These are phyloP conservation scores for Annulohypoxylon truncatum DNA, from an alignment of 2,329 filamentous ascomycete species.

Conservation along the genomic window DNA sequence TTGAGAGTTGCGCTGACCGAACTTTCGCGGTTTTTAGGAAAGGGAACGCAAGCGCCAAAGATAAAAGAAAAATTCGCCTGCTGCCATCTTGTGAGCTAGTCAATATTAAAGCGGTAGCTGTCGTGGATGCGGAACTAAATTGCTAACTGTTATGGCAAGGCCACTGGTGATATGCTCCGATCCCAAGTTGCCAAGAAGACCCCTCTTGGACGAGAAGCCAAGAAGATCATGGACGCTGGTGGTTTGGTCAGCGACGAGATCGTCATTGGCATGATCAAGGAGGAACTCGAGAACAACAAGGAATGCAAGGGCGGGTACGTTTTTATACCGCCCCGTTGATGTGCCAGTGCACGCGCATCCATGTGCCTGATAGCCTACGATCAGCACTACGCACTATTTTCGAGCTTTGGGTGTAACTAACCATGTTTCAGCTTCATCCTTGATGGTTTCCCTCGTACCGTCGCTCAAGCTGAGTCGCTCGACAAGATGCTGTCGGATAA, in stretches of 20 bases:
- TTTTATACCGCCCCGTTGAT: slow-evolving; percentile 11
- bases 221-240: slow-evolving; percentile 99
- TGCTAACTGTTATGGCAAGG: slow-evolving; percentile 63
- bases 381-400: neutral
- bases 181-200: slow-evolving; percentile 99
- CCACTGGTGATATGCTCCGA: slow-evolving; percentile 98
- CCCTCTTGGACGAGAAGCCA: slow-evolving; percentile 90
- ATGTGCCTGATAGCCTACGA: neutral
- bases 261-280: slow-evolving; percentile 99
- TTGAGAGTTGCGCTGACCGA: slow-evolving; percentile 37
- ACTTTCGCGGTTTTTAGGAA: slow-evolving; percentile 70
- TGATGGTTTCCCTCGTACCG: slow-evolving; percentile 97
- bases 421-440: slow-evolving; percentile 85
- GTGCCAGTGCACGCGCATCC: neutral
- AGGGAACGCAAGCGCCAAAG: slow-evolving; percentile 97
- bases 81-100: slow-evolving; percentile 86
- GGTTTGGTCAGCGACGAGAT: slow-evolving; percentile 98
- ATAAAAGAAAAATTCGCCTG: slow-evolving; percentile 98
- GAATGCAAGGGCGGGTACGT: slow-evolving; percentile 96
- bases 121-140: neutral
- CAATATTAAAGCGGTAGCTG: slow-evolving; percentile 29
- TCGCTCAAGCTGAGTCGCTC: slow-evolving; percentile 92
- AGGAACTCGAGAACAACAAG: slow-evolving; percentile 90
- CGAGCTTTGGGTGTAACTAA: slow-evolving; percentile 38
- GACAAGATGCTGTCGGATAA: slow-evolving; percentile 87